Base-by-base conservation (phyloP, 176 grass and related monocot genomes). In the Dendrocalamus sinicus region DNA sequence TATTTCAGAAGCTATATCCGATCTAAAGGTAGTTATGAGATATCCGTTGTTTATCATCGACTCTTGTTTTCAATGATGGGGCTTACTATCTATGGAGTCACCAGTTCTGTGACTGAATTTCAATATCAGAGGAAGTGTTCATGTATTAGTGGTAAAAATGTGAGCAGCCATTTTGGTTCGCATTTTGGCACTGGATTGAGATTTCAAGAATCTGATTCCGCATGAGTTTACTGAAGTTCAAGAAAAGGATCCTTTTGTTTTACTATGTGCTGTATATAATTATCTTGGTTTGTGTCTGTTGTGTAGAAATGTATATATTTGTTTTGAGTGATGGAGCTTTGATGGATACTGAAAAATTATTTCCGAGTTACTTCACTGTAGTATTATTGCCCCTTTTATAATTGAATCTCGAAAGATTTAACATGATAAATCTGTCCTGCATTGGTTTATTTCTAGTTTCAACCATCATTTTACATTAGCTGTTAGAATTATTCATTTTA, bases 1-100 rank as follows among this genome's bases (percentile, higher is more conserved):
- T 62, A 61, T 92, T 89, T 81, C 78, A 37, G 91, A 98, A 94
- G 96, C 81, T 92, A 94, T 98, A 86, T 93, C 89, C 72, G 93
- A 98, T 81, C 86, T 95, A 43, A 98, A 98, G 96, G 96, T 95
- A 91, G 26, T 81, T 57, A 86, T 68, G 75, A 66, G 74, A 90
- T 40, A 59, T 58, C 44, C 23, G 30, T 53, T 87, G 3, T 19
- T 47, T 35, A 78, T 48, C 23, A 39, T 3, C 3, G 12, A 32
- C 9, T 6, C 57, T 69, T 58, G 40, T 65, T 84, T 67, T 67
- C 12, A 79, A 76, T 59, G 23, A 48, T 26, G 59, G 48, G 16
- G 7, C 30, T 74, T 65, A 72, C 30, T 61, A 16, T 60, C 20
- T 46, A 39, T 13, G 52, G 30, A 84, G 45, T 79, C n/a, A 0